Base-by-base conservation (phyloP, 768 basidiomycete species). In the Coprinopsis cinerea region DNA sequence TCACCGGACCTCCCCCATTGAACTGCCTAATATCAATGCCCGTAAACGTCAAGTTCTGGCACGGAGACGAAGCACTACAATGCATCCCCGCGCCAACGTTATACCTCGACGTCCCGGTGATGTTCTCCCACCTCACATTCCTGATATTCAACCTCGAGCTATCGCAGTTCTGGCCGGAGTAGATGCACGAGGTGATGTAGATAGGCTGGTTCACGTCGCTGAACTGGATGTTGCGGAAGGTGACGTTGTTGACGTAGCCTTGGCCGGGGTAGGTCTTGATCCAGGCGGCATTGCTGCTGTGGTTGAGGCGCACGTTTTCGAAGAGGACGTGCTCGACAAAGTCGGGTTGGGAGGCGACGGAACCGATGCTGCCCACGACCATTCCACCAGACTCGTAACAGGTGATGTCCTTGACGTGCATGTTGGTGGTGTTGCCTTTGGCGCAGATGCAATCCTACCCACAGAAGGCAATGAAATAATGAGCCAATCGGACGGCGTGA, bases 21-120 rank as follows among this genome's bases (percentile, higher is more conserved):
- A 50, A 44, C 47, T 54, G 42, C 44, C 43, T 50, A 28, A 54
- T 54, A 30, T 54, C 48, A 27, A 54, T 54, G 15, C 32, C 32
- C 11, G 25, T 37, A 44, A 54, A 54, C 20, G 53, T 54, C 34
- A 54, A 43, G 30, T 54, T 54, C 53, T 54, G 53, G 32, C 53
- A 54, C 14, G 53, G 53, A 4, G 49, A 24, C 17, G 53, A 22
- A 7, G 25, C 43, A 20, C 53, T 54, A 28, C 53, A 54, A 45
- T 54, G 53, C 5, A 54, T 49, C 14, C 32, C 53, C 3, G 48
- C 53, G 9, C 53, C 53, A 11, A 54, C 20, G 35, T 51, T 51
- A 30, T 51, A 51, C 44, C 50, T 51, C 23, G 43, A 45, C 32
- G 50, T 51, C 3, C 50, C 50, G 26, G 27, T 44, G 24, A 51